Conservation (phyloP, 108 stramenopile genomes). For the Nannochloropsis gaditana region DNA sequence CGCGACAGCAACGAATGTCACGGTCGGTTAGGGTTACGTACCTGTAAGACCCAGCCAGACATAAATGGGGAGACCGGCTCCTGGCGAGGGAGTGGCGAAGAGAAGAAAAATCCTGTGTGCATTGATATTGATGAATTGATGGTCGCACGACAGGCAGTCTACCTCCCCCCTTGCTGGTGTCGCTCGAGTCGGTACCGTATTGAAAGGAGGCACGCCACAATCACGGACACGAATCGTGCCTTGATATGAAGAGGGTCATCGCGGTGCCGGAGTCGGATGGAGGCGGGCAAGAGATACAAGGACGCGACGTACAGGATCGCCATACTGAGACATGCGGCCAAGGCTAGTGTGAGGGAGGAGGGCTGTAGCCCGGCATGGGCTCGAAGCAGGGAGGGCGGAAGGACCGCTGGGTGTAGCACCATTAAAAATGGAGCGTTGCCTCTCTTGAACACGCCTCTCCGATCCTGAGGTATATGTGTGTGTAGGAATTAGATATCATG, state of each 20-base stretch:
- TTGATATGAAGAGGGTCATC: neutral
- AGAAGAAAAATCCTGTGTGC: neutral
- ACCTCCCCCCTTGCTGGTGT: neutral
- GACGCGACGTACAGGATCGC: neutral
- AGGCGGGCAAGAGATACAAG: neutral
- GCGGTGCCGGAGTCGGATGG: neutral
- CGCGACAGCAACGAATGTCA: neutral
- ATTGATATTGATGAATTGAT: neutral
- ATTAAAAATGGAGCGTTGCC: neutral
- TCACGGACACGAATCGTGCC: neutral
- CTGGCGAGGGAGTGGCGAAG: neutral
- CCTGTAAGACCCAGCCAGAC: neutral
- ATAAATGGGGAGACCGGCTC: neutral
- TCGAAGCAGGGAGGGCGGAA: neutral
- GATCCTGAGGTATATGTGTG: neutral
- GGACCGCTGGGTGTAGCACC: neutral
- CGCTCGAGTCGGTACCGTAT: neutral
- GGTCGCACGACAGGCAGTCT: neutral
- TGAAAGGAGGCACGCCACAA: neutral
- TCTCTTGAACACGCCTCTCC: too few species aligned
- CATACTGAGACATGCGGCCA: neutral
- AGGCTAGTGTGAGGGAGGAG: neutral
- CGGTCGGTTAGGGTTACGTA: neutral
- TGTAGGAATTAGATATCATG: neutral
- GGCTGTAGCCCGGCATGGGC: neutral